Base-by-base conservation (phyloP, 2,329 filamentous ascomycete genomes). In the Cadophora sp. region DNA sequence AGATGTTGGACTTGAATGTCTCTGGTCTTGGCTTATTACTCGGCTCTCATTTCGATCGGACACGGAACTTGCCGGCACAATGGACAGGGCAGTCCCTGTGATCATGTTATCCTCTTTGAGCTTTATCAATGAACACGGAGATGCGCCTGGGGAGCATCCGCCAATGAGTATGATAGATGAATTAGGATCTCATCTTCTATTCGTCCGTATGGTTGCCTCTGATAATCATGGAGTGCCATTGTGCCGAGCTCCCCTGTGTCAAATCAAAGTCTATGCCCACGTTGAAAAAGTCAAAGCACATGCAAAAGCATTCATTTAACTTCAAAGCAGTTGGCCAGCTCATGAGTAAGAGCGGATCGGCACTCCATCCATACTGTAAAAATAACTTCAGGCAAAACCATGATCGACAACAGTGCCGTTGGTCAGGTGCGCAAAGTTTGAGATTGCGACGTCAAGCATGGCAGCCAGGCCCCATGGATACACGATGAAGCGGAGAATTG, bases 221-320 rank as follows among this genome's bases (percentile, higher is more conserved):
- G 40, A 26, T 8, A 22, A 24, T 50, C 59, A 29, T 34, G 26
- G 43, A 43, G 34, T 59, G 56, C 16, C 55, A 58, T 58, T 48
- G 37, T 61, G 29, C 58, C 59, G 27, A 55, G n/a, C 27, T 48
- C 34, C 61, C 61, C 61, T 63, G 48, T 11, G 12, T 19, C 46
- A 53, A 24, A 55, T 55, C 61, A 53, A 26, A 37, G 27, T 63
- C 61, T 16, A 48, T 51, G 61, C 46, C 34, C 64, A 66, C 64
- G 64, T 66, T 58, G 59, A 31, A 62, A 58, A 24, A 31, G 46
- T 66, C 58, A 40, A 53, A 62, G 64, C 59, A 62, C 34, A 55
- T 37, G 22, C n/a, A 24, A 46, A 62, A 63, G 24, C 40, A 37
- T 12, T 46, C 24, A 7, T 29, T 61, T 29, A 46, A 24, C 48